Evolutionary conservation across 441 rosid species (phyloP).

Genomic region (Populus hybrid): DNA sequence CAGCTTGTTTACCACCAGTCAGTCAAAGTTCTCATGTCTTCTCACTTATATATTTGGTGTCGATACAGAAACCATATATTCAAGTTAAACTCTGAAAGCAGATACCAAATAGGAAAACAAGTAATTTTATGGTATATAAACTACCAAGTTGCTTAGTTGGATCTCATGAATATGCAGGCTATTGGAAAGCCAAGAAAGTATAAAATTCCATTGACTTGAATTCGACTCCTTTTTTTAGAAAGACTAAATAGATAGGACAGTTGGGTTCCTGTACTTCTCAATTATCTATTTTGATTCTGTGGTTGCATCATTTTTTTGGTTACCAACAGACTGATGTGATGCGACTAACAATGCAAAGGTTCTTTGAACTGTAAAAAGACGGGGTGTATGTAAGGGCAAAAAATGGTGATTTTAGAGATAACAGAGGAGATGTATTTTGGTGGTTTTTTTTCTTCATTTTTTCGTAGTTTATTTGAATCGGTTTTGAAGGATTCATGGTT

Average conservation of each 20-base stretch:
- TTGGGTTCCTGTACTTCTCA: neutral
- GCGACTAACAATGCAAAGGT: neutral
- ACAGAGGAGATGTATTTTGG: too few species aligned
- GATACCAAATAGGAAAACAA: neutral
- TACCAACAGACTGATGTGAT: neutral
- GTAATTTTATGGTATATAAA: neutral
- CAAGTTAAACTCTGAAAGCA: neutral
- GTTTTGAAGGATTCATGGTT: neutral
- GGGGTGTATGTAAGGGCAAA: too few species aligned
- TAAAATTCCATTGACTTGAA: neutral
- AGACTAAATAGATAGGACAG: neutral
- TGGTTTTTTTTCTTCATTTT: too few species aligned
- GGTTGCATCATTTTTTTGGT: neutral
- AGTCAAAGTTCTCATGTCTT: neutral
- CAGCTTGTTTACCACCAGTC: neutral
- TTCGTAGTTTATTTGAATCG: neutral
- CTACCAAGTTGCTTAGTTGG: neutral
- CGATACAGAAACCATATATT: neutral
- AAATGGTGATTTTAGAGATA: too few species aligned
- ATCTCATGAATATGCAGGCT: neutral
- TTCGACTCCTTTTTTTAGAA: neutral
- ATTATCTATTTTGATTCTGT: neutral
- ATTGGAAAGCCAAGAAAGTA: neutral
- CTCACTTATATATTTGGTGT: neutral
- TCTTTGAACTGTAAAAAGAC: too few species aligned